These are phyloP conservation scores for Magnusiomyces fungicola DNA, from an alignment of 1,139 yeast species.

Conservation along the genomic window DNA sequence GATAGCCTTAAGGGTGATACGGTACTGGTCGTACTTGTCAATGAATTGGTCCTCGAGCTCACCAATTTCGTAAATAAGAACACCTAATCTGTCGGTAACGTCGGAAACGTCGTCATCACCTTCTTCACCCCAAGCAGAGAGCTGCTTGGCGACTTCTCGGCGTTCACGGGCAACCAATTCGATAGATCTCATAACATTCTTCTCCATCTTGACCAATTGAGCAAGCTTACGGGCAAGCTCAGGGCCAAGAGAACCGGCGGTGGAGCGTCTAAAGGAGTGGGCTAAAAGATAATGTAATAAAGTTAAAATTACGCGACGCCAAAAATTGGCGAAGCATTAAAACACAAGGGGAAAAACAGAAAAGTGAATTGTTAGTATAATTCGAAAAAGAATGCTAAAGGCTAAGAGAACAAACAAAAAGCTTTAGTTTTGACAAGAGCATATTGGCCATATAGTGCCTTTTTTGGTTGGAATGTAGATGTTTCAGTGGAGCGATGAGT, in stretches of 20 bases:
- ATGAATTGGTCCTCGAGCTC: conserved; percentile 96
- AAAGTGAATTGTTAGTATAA: no score
- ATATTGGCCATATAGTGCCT: no score
- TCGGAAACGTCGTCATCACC: conserved; percentile 96
- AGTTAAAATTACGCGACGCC: no score
- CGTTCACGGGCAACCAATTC: conserved; percentile 93
- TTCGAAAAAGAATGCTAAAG: no score
- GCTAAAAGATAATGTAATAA: no score
- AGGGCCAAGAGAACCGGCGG: conserved; percentile 93
- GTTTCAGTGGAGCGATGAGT: neutral
- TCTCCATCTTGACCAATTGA: conserved; percentile 89
- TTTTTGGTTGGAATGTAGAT: neutral
- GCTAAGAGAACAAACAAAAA: no score
- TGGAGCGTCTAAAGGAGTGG: conserved; percentile 70
- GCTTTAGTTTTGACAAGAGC: no score
- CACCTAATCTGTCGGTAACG: conserved; percentile 95
- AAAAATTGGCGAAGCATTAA: no score
- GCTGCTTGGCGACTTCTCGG: conserved; percentile 92
- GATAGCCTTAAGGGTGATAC: conserved; percentile 88
- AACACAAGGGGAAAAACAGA: no score
- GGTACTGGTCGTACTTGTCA: conserved; percentile 95
- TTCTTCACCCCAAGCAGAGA: conserved; percentile 96
- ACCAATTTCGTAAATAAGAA: conserved; percentile 89
- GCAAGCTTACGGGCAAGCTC: conserved; percentile 88
- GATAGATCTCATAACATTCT: conserved; percentile 87